Evolutionary conservation across 495 filamentous ascomycete genomes (phyloP).

Genomic region (Recurvomyces mirabilis): DNA sequence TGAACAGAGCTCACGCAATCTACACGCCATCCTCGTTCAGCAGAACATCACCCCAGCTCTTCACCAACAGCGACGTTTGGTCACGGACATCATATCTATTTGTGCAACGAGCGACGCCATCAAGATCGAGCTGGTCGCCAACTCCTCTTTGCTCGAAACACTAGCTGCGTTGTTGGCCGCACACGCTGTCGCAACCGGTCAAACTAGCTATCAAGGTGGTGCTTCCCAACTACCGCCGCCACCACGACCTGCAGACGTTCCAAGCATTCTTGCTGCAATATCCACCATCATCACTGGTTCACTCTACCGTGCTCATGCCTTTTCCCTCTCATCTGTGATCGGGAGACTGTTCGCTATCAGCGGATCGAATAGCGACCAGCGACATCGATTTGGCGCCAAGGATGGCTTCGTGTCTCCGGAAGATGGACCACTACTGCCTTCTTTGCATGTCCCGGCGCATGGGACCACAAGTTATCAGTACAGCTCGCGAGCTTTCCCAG

Average conservation of each 20-base stretch:
- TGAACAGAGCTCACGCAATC: neutral
- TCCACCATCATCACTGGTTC: constrained; percentile 70
- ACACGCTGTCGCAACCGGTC: constrained; percentile 37
- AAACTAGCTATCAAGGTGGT: constrained; percentile 10
- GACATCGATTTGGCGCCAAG: constrained; percentile 3
- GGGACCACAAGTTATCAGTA: constrained; percentile 17
- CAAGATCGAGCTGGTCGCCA: constrained; percentile 51
- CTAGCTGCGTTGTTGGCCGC: constrained; percentile 66
- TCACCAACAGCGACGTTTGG: constrained; percentile 58
- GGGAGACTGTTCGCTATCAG: constrained; percentile 32
- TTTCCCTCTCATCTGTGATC: constrained; percentile 69
- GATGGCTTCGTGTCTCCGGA: neutral
- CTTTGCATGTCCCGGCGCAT: constrained; percentile 23
- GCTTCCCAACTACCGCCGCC: constrained; percentile 39
- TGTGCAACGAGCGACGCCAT: constrained; percentile 58
- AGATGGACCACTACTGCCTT: constrained; percentile 26
- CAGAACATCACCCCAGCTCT: constrained; percentile 36
- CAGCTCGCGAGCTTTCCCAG: constrained; percentile 40
- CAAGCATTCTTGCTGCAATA: constrained; percentile 68
- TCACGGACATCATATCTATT: constrained; percentile 56
- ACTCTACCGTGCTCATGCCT: constrained; percentile 60
- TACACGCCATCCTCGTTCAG: constrained; percentile 47
- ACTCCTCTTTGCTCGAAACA: constrained; percentile 63
- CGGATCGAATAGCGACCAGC: constrained; percentile 3
- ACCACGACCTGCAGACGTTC: constrained; percentile 47